Base-by-base conservation (phyloP, 108 stramenopile genomes). In the Cyclotella cryptica region DNA sequence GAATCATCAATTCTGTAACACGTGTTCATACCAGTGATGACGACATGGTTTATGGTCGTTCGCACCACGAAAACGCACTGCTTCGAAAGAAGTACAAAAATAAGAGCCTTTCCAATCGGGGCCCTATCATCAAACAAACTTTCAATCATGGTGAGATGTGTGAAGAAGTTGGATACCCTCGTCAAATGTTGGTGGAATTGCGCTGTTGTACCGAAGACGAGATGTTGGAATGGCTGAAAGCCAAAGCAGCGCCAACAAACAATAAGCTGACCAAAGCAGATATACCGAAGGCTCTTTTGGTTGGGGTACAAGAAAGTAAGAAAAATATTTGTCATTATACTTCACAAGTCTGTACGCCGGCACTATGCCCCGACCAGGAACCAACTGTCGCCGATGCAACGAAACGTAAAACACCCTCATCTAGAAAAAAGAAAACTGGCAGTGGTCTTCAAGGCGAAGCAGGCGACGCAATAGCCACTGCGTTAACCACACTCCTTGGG, bases 321-420 rank as follows among this genome's bases (percentile, higher is more conserved):
- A 54, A 74, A 14, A 62, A 76, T 26, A 80, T 58, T 28, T 93
- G 94, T 66, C 35, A 46, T 26, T 93, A 93, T 70, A 77, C 80
- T 12, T 47, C 92, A 28, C 84, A 78, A n/a, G 72, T 96, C 26
- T 96, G 94, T 66, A 93, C 94, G 35, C 86, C 85, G 10, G 55
- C 90, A 24, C 62, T 96, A 54, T 96, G 94, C 46, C 75, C 75
- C 10, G 74, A 72, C 29, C 67, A 26, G 22, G 22, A 66, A 14
- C 21, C 10, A 26, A 15, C 13, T 3, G 43, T 45, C 18, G 45
- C 65, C 18, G 1, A 22, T 47, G 8, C 43, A 51, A 10, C 29
- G 14, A 29, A 30, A 30, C 1, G 9, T 4, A 52, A 39, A 22
- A 17, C 18, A 18, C 67, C 18, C 17, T 12, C 51, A 51, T 52